Conservation (phyloP, 306 rosid genomes). For the apple (Malus domestica) region ASM211411v1 NC_041798.1:2088001-2088500, state of each 20-base stretch:
- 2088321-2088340: slow-evolving; percentile 90
- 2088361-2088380: slow-evolving; percentile 87
- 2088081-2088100: slow-evolving; percentile 78
- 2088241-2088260: slow-evolving; percentile 84
- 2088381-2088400: slow-evolving; percentile 90
- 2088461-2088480: slow-evolving; percentile 94
- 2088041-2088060: slow-evolving; percentile 91
- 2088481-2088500: slow-evolving; percentile 86
- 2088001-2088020: slow-evolving; percentile 62
- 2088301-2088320: slow-evolving; percentile 95
- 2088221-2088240: slow-evolving; percentile 78
- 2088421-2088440: slow-evolving; percentile 82
- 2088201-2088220: slow-evolving; percentile 82
- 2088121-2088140: slow-evolving; percentile 83
- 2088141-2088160: slow-evolving; percentile 81
- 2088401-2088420: slow-evolving; percentile 78
- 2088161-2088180: slow-evolving; percentile 86
- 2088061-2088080: slow-evolving; percentile 66
- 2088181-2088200: slow-evolving; percentile 83
- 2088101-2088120: slow-evolving; percentile 89
- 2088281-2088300: slow-evolving; percentile 74
- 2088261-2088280: slow-evolving; percentile 62
- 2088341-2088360: slow-evolving; percentile 98
- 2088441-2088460: slow-evolving; percentile 96
- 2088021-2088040: slow-evolving; percentile 75